These are phyloP conservation scores for Pleurozium schreberi DNA, from an alignment of 225 moss, liverwort and hornwort species.

Conservation along the genomic window DNA sequence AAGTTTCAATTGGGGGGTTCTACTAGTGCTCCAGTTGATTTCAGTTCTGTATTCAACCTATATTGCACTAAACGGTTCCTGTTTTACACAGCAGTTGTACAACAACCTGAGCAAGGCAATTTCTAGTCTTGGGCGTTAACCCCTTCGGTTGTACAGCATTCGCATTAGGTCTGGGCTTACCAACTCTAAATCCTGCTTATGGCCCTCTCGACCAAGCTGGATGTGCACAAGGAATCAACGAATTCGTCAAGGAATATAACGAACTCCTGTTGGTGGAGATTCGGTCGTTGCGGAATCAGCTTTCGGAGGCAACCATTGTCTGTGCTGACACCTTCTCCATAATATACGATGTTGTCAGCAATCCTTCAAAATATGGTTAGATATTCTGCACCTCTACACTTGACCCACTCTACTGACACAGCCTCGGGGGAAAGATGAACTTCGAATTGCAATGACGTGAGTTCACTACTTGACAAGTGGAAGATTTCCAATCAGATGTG, in stretches of 20 bases:
- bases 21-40: not conserved
- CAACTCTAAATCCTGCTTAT: not conserved
- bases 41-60: not conserved
- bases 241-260: not conserved
- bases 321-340: not conserved
- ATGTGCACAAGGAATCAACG: constrained; percentile 1
- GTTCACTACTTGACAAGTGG: not conserved
- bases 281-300: not conserved
- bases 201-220: not conserved
- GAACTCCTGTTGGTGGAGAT: not conserved
- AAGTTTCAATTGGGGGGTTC: not conserved
- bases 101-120: constrained; percentile 2
- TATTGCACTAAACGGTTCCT: not conserved
- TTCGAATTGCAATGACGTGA: not conserved
- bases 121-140: not conserved
- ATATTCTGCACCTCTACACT: not conserved
- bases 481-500: not conserved
- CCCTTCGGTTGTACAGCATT: not conserved
- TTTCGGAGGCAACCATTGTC: not conserved
- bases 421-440: not conserved
- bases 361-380: not conserved
- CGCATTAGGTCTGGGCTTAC: not conserved
- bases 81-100: not conserved
- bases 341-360: not conserved
- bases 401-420: not conserved